These are phyloP conservation scores for Cyberlindnera meyerae DNA, from an alignment of 805 yeast species.

Conservation along the genomic window DNA sequence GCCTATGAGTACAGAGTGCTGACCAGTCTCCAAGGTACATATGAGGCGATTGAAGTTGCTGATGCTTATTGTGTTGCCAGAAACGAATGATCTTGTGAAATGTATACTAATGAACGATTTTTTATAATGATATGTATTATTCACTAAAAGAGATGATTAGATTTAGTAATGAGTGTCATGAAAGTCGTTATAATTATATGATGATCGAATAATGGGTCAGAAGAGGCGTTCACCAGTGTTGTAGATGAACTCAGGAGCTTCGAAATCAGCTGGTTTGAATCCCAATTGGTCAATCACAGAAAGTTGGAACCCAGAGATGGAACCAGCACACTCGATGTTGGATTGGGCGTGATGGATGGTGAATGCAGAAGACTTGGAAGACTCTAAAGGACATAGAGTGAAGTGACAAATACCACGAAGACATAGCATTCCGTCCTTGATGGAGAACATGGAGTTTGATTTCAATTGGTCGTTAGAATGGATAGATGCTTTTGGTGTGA, in stretches of 20 bases:
- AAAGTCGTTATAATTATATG: background rate
- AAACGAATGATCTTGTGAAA: slow-evolving; percentile 26
- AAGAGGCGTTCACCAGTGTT: slow-evolving; percentile 12
- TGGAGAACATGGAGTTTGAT: slow-evolving; percentile 9
- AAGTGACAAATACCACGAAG: slow-evolving; percentile 10
- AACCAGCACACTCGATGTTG: slow-evolving; percentile 4
- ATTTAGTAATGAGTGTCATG: background rate
- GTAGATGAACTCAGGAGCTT: slow-evolving; percentile 18
- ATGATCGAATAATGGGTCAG: too few relatives aligned
- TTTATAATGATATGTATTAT: background rate
- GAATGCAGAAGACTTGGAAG: slow-evolving; percentile 1
- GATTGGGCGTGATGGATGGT: slow-evolving; percentile 8
- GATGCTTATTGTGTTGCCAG: slow-evolving; percentile 72
- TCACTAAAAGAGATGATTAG: background rate
- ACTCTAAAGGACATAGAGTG: slow-evolving; percentile 8
- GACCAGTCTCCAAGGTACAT: slow-evolving; percentile 87
- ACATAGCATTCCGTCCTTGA: slow-evolving; percentile 18
- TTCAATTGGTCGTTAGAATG: slow-evolving; percentile 1
- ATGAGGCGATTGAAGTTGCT: slow-evolving; percentile 85
- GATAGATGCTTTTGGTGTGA: too few relatives aligned
- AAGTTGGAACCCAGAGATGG: slow-evolving; percentile 7
- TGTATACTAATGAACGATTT: slow-evolving; percentile 4
- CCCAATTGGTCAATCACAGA: slow-evolving; percentile 14
- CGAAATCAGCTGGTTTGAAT: slow-evolving; percentile 10
- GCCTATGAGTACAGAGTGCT: slow-evolving; percentile 63